A percentile compares a stretch with the other conserved stretches of the same genome.
Evolutionary conservation across 2,329 filamentous ascomycete species (phyloP).

Genomic region (Fusarium lateritium): DNA sequence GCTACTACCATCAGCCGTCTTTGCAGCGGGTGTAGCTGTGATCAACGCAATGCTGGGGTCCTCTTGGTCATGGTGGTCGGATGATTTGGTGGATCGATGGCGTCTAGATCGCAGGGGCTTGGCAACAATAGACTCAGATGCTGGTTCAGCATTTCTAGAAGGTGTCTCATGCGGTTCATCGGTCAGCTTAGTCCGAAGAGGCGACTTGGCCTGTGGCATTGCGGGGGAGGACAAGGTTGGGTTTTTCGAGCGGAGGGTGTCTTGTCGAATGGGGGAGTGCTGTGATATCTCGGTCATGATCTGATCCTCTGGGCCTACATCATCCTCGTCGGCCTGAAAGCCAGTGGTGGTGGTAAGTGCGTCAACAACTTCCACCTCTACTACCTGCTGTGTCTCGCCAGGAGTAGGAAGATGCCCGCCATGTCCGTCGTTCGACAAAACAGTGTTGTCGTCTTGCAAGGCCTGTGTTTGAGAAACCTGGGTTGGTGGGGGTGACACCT

Average conservation of each 20-base stretch:
- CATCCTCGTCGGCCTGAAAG: constrained; percentile 37
- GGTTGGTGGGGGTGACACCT: constrained; percentile 46
- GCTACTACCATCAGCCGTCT: constrained; percentile 26
- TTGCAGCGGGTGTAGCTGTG: constrained; percentile 35
- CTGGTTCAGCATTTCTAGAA: constrained; percentile 29
- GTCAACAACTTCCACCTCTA: constrained; percentile 37
- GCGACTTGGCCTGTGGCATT: constrained; percentile 27
- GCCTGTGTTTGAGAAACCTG: constrained; percentile 33
- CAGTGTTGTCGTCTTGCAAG: constrained; percentile 24
- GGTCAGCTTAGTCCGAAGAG: constrained; percentile 20
- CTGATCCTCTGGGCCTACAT: constrained; percentile 49
- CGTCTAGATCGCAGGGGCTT: constrained; percentile 52
- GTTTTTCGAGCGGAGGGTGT: constrained; percentile 20
- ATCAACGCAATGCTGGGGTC: constrained; percentile 53
- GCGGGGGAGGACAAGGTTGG: constrained; percentile 26
- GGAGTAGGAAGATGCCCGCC: constrained; percentile 43
- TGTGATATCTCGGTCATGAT: constrained; percentile 52
- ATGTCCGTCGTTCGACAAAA: constrained; percentile 23
- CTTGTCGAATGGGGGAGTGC: constrained; percentile 41
- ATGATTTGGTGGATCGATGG: constrained; percentile 45
- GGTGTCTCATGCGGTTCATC: constrained; percentile 21
- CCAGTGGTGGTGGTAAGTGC: constrained; percentile 21
- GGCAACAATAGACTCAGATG: constrained; percentile 48
- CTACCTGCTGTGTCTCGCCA: constrained; percentile 40
- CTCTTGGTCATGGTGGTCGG: constrained; percentile 39